These are phyloP conservation scores for Penicillium antarcticum DNA, from an alignment of 495 filamentous ascomycete species.

Conservation along the genomic window DNA sequence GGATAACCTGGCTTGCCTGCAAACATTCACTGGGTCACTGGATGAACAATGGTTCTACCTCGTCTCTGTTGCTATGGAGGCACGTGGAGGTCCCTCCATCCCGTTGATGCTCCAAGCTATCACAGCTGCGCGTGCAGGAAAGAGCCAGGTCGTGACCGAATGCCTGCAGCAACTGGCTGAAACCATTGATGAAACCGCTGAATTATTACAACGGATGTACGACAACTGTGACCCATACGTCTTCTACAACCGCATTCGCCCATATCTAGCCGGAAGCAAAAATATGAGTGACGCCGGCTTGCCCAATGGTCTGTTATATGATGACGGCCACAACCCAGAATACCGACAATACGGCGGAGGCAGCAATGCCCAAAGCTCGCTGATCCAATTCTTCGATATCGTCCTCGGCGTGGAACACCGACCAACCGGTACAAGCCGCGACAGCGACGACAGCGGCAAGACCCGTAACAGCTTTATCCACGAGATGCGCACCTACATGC, in stretches of 20 bases:
- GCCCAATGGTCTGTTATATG: slow-evolving; percentile 82
- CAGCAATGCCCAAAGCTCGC: slow-evolving; percentile 90
- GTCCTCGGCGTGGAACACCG: slow-evolving; percentile 88
- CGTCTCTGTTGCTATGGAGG: slow-evolving; percentile 92
- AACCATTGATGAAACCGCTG: slow-evolving; percentile 76
- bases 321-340: slow-evolving; percentile 63
- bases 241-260: slow-evolving; percentile 91
- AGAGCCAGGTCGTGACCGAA: slow-evolving; percentile 66
- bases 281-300: slow-evolving; percentile 94
- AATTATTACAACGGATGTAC: slow-evolving; percentile 77
- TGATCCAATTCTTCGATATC: slow-evolving; percentile 94
- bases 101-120: slow-evolving; percentile 87
- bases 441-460: slow-evolving; percentile 18
- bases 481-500: slow-evolving; percentile 98
- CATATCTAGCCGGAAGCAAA: slow-evolving; percentile 92
- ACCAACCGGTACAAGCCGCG: slow-evolving; percentile 72
- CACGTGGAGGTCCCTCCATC: slow-evolving; percentile 83
- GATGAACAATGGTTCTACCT: slow-evolving; percentile 99
- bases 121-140: slow-evolving; percentile 67
- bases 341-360: slow-evolving; percentile 85
- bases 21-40: slow-evolving; percentile 90
- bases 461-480: slow-evolving; percentile 82
- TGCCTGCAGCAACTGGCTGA: slow-evolving; percentile 78
- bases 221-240: slow-evolving; percentile 89
- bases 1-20: slow-evolving; percentile 78